Percentiles rank a stretch among this genome's conserved stretches.
These are phyloP conservation scores for Fusarium austroafricanum DNA, from an alignment of 2,329 filamentous ascomycete species.

Conservation along the genomic window DNA sequence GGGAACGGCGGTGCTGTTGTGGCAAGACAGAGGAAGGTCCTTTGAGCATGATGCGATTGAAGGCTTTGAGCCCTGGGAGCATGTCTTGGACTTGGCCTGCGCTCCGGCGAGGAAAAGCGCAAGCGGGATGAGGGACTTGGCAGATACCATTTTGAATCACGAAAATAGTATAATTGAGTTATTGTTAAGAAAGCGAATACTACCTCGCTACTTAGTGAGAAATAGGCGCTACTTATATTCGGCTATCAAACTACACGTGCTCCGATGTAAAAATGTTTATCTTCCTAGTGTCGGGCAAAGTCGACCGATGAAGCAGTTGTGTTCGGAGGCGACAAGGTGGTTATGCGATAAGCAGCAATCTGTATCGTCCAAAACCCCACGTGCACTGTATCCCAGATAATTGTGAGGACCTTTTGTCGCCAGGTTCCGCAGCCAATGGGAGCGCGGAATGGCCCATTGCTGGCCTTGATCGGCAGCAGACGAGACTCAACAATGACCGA, in stretches of 20 bases:
- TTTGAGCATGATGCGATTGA: slow-evolving; percentile 27
- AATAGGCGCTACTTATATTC: slow-evolving; percentile 12
- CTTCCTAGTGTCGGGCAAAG: slow-evolving; percentile 3
- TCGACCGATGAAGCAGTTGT: slow-evolving; percentile 37
- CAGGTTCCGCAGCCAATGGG: slow-evolving; percentile 33
- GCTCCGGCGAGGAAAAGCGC: slow-evolving; percentile 12
- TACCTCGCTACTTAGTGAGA: background rate
- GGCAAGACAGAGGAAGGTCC: slow-evolving; percentile 57
- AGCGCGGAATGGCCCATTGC: background rate
- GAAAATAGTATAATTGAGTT: background rate
- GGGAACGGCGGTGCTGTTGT: slow-evolving; percentile 67
- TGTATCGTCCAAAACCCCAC: slow-evolving; percentile 34
- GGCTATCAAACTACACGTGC: slow-evolving; percentile 2
- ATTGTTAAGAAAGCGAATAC: background rate
- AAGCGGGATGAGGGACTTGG: slow-evolving; percentile 23
- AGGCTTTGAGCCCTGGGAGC: too few species aligned
- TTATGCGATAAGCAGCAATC: slow-evolving; percentile 26
- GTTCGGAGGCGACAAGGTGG: slow-evolving; percentile 9
- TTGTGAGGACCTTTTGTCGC: slow-evolving; percentile 35
- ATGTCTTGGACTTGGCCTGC: slow-evolving; percentile 1
- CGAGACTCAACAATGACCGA: background rate
- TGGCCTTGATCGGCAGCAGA: slow-evolving; percentile 34
- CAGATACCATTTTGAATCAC: slow-evolving; percentile 18
- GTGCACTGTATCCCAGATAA: slow-evolving; percentile 32
- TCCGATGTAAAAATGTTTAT: background rate